A percentile compares a stretch with the other conserved stretches of the same genome.
Conservation (phyloP, 768 basidiomycete genomes). For the Leucogyrophana mollusca region DNA sequence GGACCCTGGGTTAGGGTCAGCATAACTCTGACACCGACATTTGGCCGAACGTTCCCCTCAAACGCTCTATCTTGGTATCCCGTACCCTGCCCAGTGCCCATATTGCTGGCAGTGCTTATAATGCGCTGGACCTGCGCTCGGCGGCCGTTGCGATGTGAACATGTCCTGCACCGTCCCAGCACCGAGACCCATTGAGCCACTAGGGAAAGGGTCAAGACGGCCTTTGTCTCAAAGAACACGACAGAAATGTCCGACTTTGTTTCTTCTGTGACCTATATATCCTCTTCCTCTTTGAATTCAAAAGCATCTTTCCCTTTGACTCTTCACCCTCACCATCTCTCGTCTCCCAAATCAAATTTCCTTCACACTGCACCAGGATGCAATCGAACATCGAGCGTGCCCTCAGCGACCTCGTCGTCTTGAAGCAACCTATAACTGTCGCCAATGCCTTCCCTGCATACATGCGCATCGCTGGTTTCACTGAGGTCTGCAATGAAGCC, state of each 20-base stretch:
- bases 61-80: too few species aligned
- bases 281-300: too few species aligned
- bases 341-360: neutral
- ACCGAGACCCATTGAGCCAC: too few species aligned
- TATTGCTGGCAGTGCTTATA: too few species aligned
- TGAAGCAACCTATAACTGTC: slow-evolving; percentile 7
- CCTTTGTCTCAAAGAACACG: slow-evolving; percentile 9
- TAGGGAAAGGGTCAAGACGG: too few species aligned
- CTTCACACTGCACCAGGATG: slow-evolving; percentile 4
- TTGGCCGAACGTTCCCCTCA: too few species aligned
- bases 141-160: too few species aligned
- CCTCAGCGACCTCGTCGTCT: slow-evolving; percentile 8
- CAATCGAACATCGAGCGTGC: slow-evolving; percentile 13
- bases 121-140: too few species aligned
- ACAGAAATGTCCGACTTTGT: neutral
- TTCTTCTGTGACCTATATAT: slow-evolving; percentile 5
- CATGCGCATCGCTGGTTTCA: slow-evolving; percentile 11
- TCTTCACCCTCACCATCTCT: neutral
- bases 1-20: too few species aligned
- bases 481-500: slow-evolving; percentile 7
- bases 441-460: slow-evolving; percentile 9
- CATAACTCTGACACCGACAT: too few species aligned
- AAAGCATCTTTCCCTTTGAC: slow-evolving; percentile 2
- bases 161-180: too few species aligned
- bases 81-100: too few species aligned